Evolutionary conservation across 164 flowering plant genomes (phyloP).

Genomic region (Amborella trichopoda): DNA sequence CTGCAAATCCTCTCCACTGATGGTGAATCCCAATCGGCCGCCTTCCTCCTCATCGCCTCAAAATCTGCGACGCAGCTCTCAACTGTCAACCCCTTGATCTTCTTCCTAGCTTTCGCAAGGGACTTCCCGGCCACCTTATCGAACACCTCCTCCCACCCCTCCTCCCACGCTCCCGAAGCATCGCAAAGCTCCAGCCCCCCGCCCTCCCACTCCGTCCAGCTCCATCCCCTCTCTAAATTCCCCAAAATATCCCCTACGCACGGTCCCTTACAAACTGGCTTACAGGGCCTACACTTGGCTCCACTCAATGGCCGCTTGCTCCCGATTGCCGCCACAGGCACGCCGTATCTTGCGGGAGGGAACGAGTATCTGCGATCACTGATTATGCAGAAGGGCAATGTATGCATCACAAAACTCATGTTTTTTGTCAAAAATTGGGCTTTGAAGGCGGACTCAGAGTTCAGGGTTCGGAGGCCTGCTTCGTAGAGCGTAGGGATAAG

Average conservation of each 20-base stretch:
- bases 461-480: constrained; percentile 44
- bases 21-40: constrained; percentile 59
- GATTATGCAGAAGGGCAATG: constrained; percentile 78
- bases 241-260: constrained; percentile 55
- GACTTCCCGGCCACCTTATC: constrained; percentile 44
- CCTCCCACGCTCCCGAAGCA: constrained; percentile 63
- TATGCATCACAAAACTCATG: constrained; percentile 25
- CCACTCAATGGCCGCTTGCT: constrained; percentile 83
- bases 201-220: constrained; percentile 72
- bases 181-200: constrained; percentile 60
- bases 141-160: constrained; percentile 63
- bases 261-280: constrained; percentile 35
- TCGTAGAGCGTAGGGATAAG: constrained; percentile 60
- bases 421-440: constrained; percentile 56
- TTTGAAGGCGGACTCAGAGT: constrained; percentile 80
- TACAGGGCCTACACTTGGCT: constrained; percentile 90
- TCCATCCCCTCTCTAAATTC: constrained; percentile 40
- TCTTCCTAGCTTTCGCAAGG: constrained; percentile 31
- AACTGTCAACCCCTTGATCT: constrained; percentile 20
- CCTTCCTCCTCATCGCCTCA: constrained; percentile 32
- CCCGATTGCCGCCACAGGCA: constrained; percentile 76
- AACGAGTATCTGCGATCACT: constrained; percentile 52
- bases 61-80: constrained; percentile 44
- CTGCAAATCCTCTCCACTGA: constrained; percentile 42
- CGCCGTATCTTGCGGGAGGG: constrained; percentile 62